Base-by-base conservation (phyloP, 1,284 basidiomycete genomes). In the Fistulinella cinereoalba region DNA sequence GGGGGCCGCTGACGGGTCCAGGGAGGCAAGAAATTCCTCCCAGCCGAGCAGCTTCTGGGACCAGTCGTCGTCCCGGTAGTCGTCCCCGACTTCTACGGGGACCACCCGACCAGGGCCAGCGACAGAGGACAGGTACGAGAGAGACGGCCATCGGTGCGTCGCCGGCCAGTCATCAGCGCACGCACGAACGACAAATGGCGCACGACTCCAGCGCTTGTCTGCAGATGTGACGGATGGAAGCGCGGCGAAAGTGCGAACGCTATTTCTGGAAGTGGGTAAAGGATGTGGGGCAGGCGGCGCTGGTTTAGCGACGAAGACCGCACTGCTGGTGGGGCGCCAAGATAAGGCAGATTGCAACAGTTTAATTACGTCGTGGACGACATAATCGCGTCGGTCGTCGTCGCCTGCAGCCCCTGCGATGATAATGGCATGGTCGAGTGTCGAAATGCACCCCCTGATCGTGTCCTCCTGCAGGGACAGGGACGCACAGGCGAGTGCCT, bases 21-120 rank as follows among this genome's bases (percentile, higher is more conserved):
- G 73, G 13, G 69, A 68, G 6, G 67, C 50, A 12, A 94, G 71
- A 60, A 98, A 94, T 4, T 73, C 73, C 27, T 87, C 82, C 83
- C 92, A 97, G 19, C 67, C 58, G 65, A 97, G 79, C 47, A 98
- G 74, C 50, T 70, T 70, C 66, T 97, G 96, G 0, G 79, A 77
- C 96, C 96, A 99, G 38, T 81, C 79, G 18, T 80, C 77, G 12
- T 76, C 73, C 27, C 90, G 81, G 65, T 99, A 99, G 60, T 93
- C 87, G 37, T 70, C 66, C 4, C 96, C 96, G 22, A 96, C 72
- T 67, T 99, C 96, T 10, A 98, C 83, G 5, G 96, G 96, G 1
- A 98, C 88, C 8, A 92, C 68, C 13, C 96, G 78, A 4, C 88
- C 92, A 25, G 78, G 80, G 9, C 94, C 94, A 2, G 81, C 81